Conservation (phyloP, 2,329 filamentous ascomycete species). For the Monilinia polystroma region DNA sequence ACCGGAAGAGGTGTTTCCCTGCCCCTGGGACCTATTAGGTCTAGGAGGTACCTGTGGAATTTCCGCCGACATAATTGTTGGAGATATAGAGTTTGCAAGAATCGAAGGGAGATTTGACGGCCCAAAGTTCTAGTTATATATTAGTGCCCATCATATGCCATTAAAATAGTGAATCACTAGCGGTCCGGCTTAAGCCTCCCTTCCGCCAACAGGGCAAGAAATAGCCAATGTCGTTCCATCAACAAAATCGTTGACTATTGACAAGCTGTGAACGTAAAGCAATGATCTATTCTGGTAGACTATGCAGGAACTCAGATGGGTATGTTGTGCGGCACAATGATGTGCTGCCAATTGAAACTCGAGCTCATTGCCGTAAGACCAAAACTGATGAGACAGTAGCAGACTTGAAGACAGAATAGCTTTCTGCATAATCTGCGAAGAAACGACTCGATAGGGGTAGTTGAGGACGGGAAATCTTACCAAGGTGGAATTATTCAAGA, state of each 20-base stretch:
- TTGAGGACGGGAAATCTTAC: slow-evolving; percentile 5
- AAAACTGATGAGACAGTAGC: slow-evolving; percentile 11
- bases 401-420: neutral
- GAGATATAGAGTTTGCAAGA: neutral
- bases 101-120: slow-evolving; percentile 20
- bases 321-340: slow-evolving; percentile 14
- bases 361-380: neutral
- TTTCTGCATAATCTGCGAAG: slow-evolving; percentile 5
- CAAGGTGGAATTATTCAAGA: neutral
- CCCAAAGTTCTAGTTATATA: slow-evolving; percentile 18
- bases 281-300: neutral
- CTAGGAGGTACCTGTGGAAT: slow-evolving; percentile 59
- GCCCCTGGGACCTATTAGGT: slow-evolving; percentile 53
- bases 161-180: slow-evolving; percentile 1
- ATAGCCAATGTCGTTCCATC: slow-evolving; percentile 3
- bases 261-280: neutral
- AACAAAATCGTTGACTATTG: neutral
- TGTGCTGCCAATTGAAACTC: slow-evolving; percentile 18
- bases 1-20: slow-evolving; percentile 43
- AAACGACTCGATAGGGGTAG: slow-evolving; percentile 11
- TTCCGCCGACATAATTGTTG: slow-evolving; percentile 25
- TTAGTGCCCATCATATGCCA: slow-evolving; percentile 13
- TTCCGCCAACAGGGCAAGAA: neutral
- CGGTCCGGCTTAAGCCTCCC: neutral
- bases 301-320: neutral